Evolutionary conservation across 1,139 yeast genomes (phyloP), one percentile per base, ranked within the genome.

Genomic region (Eremothecium sinecaudum): DNA sequence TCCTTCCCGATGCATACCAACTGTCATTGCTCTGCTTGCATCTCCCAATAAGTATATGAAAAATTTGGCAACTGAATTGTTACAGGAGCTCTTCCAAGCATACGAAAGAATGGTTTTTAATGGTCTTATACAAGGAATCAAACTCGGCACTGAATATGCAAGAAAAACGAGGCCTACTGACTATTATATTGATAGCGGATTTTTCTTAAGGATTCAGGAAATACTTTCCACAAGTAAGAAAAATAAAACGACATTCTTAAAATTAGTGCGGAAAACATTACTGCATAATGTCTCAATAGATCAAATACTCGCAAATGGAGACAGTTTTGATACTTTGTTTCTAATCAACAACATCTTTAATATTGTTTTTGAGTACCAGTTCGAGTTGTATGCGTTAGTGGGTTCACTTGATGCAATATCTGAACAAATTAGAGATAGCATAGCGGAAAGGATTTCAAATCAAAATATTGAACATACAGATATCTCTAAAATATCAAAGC

Each of bases 61-160:
- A 23, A 54, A 54, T 2, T 57, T 68, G 7, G 82, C 87, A 0
- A 42, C 61, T 2, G 67, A 64, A 2, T 59, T 80, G 37, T 80
- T 80, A 45, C 51, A 51, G 18, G 71, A 67, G 4, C 51, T 83
- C 7, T 73, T 69, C 45, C 76, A 71, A 14, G 79, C 75, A 42
- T 75, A 80, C 48, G 87, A 80, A 49, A 72, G 84, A 2, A 62
- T 84, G 48, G 69, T 80, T 18, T 86, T 79, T 37, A 61, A 76
- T 2, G 68, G 76, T 37, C 75, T 80, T 45, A 54, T 65, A 1
- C 81, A 77, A 41, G 90, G 90, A 0, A 52, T 82, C n/a, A 69
- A 61, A 34, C 42, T 64, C 19, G 81, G 84, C 0, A 66, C 69
- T 2, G 50, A 56, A 1, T 75, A 73, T 48, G 53, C 71, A 16